Evolutionary conservation across 2,329 filamentous ascomycete species (phyloP).

Genomic region (Pseudogymnoascus sp.): DNA sequence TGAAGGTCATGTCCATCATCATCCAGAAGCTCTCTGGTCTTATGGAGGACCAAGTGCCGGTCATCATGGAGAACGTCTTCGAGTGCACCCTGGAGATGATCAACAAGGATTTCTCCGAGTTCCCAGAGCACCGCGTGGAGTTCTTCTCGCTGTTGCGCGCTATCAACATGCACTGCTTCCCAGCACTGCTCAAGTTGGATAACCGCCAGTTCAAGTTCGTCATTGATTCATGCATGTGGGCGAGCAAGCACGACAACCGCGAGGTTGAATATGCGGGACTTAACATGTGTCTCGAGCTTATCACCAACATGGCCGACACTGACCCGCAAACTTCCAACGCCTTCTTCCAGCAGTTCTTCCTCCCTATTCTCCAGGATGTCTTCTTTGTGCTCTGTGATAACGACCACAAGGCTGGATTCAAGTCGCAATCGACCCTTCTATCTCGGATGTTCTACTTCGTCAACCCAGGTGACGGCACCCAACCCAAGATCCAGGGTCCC

Average conservation of each 20-base stretch:
- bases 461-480: slow-evolving; percentile 57
- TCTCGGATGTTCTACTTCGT: slow-evolving; percentile 96
- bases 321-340: slow-evolving; percentile 79
- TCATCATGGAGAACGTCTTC: slow-evolving; percentile 97
- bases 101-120: slow-evolving; percentile 99
- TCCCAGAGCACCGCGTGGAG: slow-evolving; percentile 96
- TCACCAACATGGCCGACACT: slow-evolving; percentile 93
- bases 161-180: slow-evolving; percentile 97
- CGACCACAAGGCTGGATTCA: slow-evolving; percentile 98
- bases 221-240: slow-evolving; percentile 99
- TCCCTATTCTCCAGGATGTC: slow-evolving; percentile 90
- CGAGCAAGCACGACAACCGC: slow-evolving; percentile 99
- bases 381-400: slow-evolving; percentile 97
- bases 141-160: slow-evolving; percentile 96
- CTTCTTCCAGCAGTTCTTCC: slow-evolving; percentile 98
- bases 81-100: slow-evolving; percentile 99
- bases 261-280: slow-evolving; percentile 94
- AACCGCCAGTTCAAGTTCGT: slow-evolving; percentile 98
- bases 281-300: slow-evolving; percentile 95
- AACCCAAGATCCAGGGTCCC: slow-evolving; percentile 83
- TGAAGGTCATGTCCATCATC: slow-evolving; percentile 96
- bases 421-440: slow-evolving; percentile 88
- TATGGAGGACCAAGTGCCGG: slow-evolving; percentile 97
- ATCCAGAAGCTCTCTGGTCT: slow-evolving; percentile 90
- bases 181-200: slow-evolving; percentile 84